Percentiles rank a stretch among this genome's conserved stretches.
Conservation (phyloP, 1,284 basidiomycete species). For the Naganishia albida region DNA sequence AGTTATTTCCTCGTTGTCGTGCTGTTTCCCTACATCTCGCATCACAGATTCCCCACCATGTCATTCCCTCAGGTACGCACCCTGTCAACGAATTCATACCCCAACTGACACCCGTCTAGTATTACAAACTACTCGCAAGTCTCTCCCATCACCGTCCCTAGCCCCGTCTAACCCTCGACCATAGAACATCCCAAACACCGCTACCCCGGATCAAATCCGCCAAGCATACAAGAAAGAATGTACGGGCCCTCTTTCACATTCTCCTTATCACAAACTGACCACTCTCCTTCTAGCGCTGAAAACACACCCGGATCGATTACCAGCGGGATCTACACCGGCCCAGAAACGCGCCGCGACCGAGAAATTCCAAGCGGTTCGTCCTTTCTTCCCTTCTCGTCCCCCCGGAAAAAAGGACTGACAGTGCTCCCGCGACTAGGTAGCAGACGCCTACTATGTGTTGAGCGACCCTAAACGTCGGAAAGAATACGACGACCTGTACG, state of each 20-base stretch:
- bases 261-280: not conserved
- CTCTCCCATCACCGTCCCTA: not conserved
- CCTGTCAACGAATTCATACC: not conserved
- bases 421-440: slow-evolving; percentile 60
- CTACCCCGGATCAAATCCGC: slow-evolving; percentile 52
- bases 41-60: slow-evolving; percentile 14
- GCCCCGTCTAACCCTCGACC: not conserved
- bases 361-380: slow-evolving; percentile 64
- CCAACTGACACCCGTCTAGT: slow-evolving; percentile 35
- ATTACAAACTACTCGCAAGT: slow-evolving; percentile 50
- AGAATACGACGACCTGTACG: slow-evolving; percentile 74
- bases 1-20: too few relatives aligned
- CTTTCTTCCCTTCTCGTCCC: not conserved
- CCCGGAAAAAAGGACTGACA: too few relatives aligned
- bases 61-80: slow-evolving; percentile 31
- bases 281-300: slow-evolving; percentile 55
- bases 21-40: not conserved
- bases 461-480: slow-evolving; percentile 72
- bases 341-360: slow-evolving; percentile 77
- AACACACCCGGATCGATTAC: slow-evolving; percentile 85
- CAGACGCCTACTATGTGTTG: slow-evolving; percentile 94
- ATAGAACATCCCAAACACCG: slow-evolving; percentile 44
- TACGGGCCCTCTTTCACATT: not conserved
- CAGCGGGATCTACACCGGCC: slow-evolving; percentile 65
- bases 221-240: slow-evolving; percentile 52